phyloP scores from a whole-genome alignment of 2,329 filamentous ascomycete genomes.

The Septoria petroselini region DNA sequence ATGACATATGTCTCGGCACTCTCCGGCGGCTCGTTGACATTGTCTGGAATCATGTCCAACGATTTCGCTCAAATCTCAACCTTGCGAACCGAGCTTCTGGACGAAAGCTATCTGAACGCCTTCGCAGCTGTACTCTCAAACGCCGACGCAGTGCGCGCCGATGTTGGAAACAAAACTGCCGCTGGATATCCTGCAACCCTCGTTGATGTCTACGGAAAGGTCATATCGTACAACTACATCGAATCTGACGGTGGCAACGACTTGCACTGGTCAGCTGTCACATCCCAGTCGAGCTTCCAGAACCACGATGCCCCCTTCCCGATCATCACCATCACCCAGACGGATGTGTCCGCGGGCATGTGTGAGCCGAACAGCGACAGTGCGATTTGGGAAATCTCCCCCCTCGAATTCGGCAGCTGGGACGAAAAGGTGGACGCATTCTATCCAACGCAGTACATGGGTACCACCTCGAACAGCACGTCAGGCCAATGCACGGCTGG shows the following conservation, averaged over 20 bases:
- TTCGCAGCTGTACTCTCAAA: conserved; percentile 7
- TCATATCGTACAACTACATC: conserved; percentile 17
- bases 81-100: conserved; percentile 8
- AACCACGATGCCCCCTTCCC: conserved; percentile 16
- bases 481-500: conserved; percentile 11
- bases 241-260: conserved; percentile 4
- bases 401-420: conserved; percentile 19
- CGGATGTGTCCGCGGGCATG: conserved; percentile 11
- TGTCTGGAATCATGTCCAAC: conserved; percentile 20
- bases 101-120: conserved; percentile 19
- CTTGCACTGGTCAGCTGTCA: conserved; percentile 10
- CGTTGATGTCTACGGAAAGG: conserved; percentile 17
- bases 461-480: conserved; percentile 2
- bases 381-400: conserved; percentile 20
- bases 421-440: conserved; percentile 17
- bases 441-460: conserved; percentile 20
- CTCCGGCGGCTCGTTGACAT: conserved; percentile 19
- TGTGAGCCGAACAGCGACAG: conserved; percentile 8
- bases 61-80: conserved; percentile 18
- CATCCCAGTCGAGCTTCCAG: conserved; percentile 14
- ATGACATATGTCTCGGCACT: conserved; percentile 20
- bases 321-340: conserved; percentile 20
- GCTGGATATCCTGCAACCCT: conserved; percentile 17
- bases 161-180: conserved; percentile 16
- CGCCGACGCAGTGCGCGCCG: conserved; percentile 6